Evolutionary conservation across 2,329 filamentous ascomycete genomes (phyloP).

Genomic region (Pseudogymnoascus verrucosus): DNA sequence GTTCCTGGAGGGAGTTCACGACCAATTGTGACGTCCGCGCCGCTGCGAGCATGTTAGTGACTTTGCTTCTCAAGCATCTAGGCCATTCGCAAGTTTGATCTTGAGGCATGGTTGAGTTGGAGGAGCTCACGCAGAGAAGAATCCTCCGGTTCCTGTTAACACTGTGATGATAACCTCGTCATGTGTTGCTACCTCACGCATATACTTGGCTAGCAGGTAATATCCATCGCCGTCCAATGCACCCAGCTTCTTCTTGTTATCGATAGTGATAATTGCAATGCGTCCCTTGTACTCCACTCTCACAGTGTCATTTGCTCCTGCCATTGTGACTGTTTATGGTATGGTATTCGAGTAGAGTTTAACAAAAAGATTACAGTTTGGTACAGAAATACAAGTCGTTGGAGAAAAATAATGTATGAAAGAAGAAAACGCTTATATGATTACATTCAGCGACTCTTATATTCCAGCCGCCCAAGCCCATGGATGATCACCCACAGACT

Average conservation of each 20-base stretch:
- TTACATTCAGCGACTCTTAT: neutral
- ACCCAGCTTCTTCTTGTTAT: constrained; percentile 80
- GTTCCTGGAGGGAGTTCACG: constrained; percentile 33
- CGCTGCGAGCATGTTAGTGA: constrained; percentile 40
- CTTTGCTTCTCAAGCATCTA: neutral
- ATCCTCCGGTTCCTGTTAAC: constrained; percentile 61
- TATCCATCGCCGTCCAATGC: constrained; percentile 67
- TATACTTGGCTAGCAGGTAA: constrained; percentile 62
- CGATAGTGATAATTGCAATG: constrained; percentile 77
- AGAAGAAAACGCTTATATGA: neutral
- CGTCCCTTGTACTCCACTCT: constrained; percentile 55
- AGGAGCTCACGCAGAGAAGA: constrained; percentile 72
- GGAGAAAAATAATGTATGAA: neutral
- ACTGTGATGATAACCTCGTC: constrained; percentile 81
- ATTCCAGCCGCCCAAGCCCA: neutral
- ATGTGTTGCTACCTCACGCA: constrained; percentile 70
- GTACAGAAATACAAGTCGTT: neutral
- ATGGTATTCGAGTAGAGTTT: neutral
- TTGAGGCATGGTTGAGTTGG: neutral
- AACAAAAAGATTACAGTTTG: neutral
- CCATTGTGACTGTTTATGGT: neutral
- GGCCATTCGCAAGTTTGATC: neutral
- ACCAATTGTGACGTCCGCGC: constrained; percentile 64
- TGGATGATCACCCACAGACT: neutral
- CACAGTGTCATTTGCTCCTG: constrained; percentile 11